Conservation (phyloP, 768 basidiomycete species). For the Russula olivacea region DNA sequence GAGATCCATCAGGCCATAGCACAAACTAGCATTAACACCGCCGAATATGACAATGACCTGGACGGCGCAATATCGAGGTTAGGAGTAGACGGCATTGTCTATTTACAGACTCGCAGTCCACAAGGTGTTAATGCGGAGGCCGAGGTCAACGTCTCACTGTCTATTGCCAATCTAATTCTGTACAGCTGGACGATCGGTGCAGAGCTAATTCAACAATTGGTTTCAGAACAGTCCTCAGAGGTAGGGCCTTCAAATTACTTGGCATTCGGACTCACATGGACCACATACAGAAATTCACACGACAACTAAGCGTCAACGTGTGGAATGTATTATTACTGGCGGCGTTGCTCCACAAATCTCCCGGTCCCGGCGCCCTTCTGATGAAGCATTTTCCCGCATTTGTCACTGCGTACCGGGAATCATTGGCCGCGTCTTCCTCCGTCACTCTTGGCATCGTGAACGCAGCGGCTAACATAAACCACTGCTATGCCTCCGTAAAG, state of each 20-base stretch:
- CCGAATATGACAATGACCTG: conserved; percentile 16
- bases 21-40: conserved; percentile 28
- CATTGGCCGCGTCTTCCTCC: conserved; percentile 31
- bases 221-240: conserved; percentile 31
- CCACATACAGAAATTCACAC: conserved; percentile 5
- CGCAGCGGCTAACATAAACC: conserved; percentile 49
- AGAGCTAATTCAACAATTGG: conserved; percentile 37
- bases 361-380: conserved; percentile 39
- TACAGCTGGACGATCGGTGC: conserved; percentile 41
- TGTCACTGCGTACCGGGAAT: conserved; percentile 39
- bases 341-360: conserved; percentile 39
- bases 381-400: conserved; percentile 49
- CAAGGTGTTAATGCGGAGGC: conserved; percentile 40
- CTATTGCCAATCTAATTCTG: conserved; percentile 48
- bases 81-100: conserved; percentile 19
- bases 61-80: conserved; percentile 7
- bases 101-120: conserved; percentile 29
- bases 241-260: neutral
- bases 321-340: conserved; percentile 63
- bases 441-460: conserved; percentile 39
- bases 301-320: conserved; percentile 42
- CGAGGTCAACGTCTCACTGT: conserved; percentile 46
- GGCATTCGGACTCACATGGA: neutral
- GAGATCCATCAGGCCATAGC: conserved; percentile 29
- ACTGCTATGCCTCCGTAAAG: conserved; percentile 63